phyloP scores from a whole-genome alignment of 441 rosid genomes.

The Aquilaria agallochum region DNA sequence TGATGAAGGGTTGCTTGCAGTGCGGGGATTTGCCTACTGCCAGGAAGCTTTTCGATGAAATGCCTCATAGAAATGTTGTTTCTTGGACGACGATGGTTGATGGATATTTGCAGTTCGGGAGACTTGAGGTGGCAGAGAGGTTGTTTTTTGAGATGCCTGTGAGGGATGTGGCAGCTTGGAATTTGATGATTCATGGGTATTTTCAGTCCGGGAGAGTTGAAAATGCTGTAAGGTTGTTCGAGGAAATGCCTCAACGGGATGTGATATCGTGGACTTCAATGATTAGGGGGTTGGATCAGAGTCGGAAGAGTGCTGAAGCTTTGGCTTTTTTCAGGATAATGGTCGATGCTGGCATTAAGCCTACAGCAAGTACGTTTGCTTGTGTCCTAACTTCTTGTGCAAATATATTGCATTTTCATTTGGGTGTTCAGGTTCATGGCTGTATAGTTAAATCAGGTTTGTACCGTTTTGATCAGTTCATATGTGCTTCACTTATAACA shows the following conservation, averaged over 20 bases:
- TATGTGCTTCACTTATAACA: conserved; percentile 44
- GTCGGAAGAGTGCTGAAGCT: conserved; percentile 38
- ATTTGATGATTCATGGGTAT: conserved; percentile 66
- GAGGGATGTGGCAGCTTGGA: conserved; percentile 48
- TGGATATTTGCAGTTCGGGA: conserved; percentile 51
- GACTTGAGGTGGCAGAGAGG: conserved; percentile 34
- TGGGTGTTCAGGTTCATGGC: conserved; percentile 47
- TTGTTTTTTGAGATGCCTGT: conserved; percentile 40
- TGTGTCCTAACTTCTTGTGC: conserved; percentile 42
- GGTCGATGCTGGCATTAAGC: conserved; percentile 28
- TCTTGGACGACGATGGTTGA: conserved; percentile 73
- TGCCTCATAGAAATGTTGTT: conserved; percentile 64
- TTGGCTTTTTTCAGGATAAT: conserved; percentile 30
- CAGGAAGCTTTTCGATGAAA: conserved; percentile 52
- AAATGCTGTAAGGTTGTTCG: conserved; percentile 39
- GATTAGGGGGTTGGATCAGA: conserved; percentile 49
- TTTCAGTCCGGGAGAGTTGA: conserved; percentile 38
- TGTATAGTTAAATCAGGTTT: conserved; percentile 37
- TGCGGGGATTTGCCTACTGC: conserved; percentile 51
- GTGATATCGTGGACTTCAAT: conserved; percentile 63
- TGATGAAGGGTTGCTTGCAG: conserved; percentile 58
- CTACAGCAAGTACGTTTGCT: conserved; percentile 39
- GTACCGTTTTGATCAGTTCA: conserved; percentile 31
- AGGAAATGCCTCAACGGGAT: conserved; percentile 34
- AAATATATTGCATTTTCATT: conserved; percentile 31